phyloP scores from a whole-genome alignment of 2,329 filamentous ascomycete species.

The Drechslerella dactyloides region DNA sequence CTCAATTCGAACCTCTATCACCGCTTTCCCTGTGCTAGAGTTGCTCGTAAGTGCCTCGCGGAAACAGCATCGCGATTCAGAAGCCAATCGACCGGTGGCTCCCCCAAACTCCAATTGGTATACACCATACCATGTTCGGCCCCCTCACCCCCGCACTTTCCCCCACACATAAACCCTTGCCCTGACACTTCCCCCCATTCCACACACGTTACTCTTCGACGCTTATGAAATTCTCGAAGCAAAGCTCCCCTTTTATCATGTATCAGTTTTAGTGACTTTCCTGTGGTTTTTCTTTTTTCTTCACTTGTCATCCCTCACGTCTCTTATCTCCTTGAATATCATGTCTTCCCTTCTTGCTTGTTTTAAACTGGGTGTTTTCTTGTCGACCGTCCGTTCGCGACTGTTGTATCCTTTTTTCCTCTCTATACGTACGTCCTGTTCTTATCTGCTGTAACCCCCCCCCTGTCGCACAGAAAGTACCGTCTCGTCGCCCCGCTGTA shows the following conservation, averaged over 20 bases:
- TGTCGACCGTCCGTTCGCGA: neutral
- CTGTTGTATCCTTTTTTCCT: slow-evolving; percentile 5
- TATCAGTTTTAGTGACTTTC: slow-evolving; percentile 45
- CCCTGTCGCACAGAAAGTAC: slow-evolving; percentile 4
- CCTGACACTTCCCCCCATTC: slow-evolving; percentile 6
- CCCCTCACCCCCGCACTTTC: slow-evolving; percentile 2
- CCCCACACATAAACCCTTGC: neutral
- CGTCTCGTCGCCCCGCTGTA: neutral
- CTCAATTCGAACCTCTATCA: slow-evolving; percentile 1
- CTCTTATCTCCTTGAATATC: slow-evolving; percentile 25
- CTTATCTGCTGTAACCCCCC: slow-evolving; percentile 2
- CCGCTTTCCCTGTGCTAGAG: neutral
- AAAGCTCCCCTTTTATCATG: slow-evolving; percentile 32
- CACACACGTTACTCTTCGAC: slow-evolving; percentile 22
- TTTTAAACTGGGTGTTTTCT: slow-evolving; percentile 48
- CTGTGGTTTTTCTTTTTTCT: neutral
- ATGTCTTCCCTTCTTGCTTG: slow-evolving; percentile 23
- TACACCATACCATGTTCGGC: neutral
- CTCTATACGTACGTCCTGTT: neutral
- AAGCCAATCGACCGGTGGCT: slow-evolving; percentile 15
- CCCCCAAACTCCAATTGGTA: slow-evolving; percentile 4
- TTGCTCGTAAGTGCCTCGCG: slow-evolving; percentile 26
- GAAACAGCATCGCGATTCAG: slow-evolving; percentile 31
- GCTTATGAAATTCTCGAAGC: slow-evolving; percentile 31
- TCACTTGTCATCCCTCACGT: slow-evolving; percentile 8